Conservation (phyloP, 768 basidiomycete species). For the Mycena belliarum region DNA sequence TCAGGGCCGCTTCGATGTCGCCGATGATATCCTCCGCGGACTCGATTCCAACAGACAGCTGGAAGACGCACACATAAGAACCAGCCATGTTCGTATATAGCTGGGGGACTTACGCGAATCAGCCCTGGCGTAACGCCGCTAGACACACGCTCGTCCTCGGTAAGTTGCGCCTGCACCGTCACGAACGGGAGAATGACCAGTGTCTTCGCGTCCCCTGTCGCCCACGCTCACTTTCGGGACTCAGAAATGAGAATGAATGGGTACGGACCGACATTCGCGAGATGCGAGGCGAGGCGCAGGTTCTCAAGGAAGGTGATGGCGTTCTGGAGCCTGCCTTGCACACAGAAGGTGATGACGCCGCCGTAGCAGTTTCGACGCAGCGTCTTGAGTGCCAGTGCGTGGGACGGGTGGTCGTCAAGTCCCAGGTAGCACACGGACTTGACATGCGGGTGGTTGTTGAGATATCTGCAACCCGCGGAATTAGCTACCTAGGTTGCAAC, state of each 20-base stretch:
- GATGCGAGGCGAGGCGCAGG: constrained; percentile 66
- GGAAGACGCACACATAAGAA: not conserved
- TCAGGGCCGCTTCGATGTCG: constrained; percentile 9
- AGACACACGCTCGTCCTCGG: constrained; percentile 55
- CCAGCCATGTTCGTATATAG: too few species aligned
- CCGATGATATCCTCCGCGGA: constrained; percentile 9
- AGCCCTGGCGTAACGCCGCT: constrained; percentile 76
- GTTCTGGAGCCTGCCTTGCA: constrained; percentile 54
- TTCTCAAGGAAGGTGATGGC: constrained; percentile 68
- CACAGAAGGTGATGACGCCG: constrained; percentile 78
- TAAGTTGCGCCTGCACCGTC: constrained; percentile 76
- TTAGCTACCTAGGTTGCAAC: too few species aligned
- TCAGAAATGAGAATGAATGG: too few species aligned
- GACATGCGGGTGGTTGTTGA: constrained; percentile 65
- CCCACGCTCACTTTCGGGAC: too few species aligned
- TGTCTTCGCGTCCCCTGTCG: constrained; percentile 72
- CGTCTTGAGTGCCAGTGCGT: constrained; percentile 57
- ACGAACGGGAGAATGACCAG: constrained; percentile 76
- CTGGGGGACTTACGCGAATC: constrained; percentile 54
- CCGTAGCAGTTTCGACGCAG: constrained; percentile 60
- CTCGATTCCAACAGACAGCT: constrained; percentile 14
- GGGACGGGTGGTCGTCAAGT: constrained; percentile 57
- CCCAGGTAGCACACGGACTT: constrained; percentile 81
- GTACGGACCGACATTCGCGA: constrained; percentile 56
- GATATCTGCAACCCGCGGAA: constrained; percentile 40